A percentile compares a stretch with the other conserved stretches of the same genome.
These are phyloP conservation scores for Saturnispora hagleri DNA, from an alignment of 805 yeast species.

Conservation along the genomic window DNA sequence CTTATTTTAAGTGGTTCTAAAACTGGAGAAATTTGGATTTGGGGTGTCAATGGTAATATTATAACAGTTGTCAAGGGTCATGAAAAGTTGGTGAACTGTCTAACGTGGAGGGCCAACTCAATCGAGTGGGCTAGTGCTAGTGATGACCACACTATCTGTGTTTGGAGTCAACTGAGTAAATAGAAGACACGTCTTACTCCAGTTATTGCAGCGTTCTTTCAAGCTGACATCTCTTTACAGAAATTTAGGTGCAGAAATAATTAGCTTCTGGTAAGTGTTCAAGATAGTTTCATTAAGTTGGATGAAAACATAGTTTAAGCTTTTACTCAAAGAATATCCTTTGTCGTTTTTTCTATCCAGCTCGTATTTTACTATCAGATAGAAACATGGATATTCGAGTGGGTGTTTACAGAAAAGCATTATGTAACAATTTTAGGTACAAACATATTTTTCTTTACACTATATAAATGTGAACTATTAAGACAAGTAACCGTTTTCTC, in stretches of 20 bases:
- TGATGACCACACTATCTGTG: conserved; percentile 12
- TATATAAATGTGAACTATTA: too few species aligned
- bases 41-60: conserved; percentile 13
- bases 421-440: background rate
- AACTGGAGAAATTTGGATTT: conserved; percentile 13
- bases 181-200: background rate
- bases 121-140: conserved; percentile 14
- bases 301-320: too few species aligned
- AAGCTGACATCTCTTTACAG: too few species aligned
- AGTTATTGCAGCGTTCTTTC: background rate
- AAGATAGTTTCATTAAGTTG: too few species aligned
- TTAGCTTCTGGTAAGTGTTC: too few species aligned
- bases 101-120: conserved; percentile 10
- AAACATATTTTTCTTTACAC: background rate
- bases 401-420: background rate
- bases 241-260: too few species aligned
- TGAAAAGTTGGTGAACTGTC: conserved; percentile 11
- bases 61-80: conserved; percentile 10
- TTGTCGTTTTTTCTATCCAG: too few species aligned
- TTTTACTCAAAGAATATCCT: too few species aligned
- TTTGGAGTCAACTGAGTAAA: conserved; percentile 5
- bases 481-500: background rate
- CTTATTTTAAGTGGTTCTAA: conserved; percentile 12
- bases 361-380: too few species aligned
- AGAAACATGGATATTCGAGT: background rate